Evolutionary conservation across 2,329 filamentous ascomycete species (phyloP).

Genomic region (Magnaporthales sp.): DNA sequence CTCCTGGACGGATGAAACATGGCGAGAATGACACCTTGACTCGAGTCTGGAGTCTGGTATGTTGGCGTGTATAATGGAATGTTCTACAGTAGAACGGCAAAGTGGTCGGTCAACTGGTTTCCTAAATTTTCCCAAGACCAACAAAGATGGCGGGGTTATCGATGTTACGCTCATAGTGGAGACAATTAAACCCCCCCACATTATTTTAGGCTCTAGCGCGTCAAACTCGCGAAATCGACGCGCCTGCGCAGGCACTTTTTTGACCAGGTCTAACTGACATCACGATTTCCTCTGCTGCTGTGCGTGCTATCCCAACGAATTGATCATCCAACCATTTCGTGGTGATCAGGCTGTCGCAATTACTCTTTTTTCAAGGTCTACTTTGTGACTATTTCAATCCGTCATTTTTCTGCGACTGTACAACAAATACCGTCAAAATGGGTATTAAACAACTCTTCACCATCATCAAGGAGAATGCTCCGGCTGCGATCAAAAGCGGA

Average conservation of each 20-base stretch:
- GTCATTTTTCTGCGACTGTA: not conserved
- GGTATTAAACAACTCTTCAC: conserved; percentile 67
- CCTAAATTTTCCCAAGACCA: not conserved
- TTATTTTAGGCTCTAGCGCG: not conserved
- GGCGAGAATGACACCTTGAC: too few relatives aligned
- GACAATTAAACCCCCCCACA: not conserved
- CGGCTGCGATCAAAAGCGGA: conserved; percentile 89
- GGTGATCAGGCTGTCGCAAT: not conserved
- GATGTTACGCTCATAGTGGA: not conserved
- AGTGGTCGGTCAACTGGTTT: not conserved
- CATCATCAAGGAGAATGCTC: conserved; percentile 85
- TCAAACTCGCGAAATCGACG: not conserved
- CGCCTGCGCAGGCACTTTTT: not conserved
- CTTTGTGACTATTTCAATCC: not conserved
- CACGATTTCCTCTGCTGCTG: not conserved
- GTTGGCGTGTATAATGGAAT: not conserved
- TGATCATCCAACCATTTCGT: not conserved
- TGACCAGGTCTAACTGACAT: not conserved
- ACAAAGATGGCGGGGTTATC: not conserved
- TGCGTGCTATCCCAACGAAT: not conserved
- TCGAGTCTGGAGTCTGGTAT: too few relatives aligned
- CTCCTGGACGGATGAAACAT: too few relatives aligned
- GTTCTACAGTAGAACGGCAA: not conserved
- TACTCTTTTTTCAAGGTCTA: not conserved
- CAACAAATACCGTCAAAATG: conserved; percentile 30